Evolutionary conservation across 306 rosid species (phyloP), one percentile per base, ranked within the genome.

Genomic region (Vigna nakashimae): DNA sequence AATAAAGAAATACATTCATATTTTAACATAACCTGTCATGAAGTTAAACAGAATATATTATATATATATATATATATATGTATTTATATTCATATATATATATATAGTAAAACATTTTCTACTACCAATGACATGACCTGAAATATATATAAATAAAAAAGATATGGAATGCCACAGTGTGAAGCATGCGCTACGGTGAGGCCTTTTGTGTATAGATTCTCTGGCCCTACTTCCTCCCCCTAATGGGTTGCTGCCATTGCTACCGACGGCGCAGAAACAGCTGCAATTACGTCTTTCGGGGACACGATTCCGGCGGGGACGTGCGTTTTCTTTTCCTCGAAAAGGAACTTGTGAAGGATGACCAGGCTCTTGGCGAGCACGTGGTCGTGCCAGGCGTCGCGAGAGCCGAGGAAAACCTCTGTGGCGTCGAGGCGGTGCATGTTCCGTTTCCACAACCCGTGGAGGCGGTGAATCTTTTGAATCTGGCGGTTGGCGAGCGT

Each of bases 351-450:
- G 24, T 77, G 76, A 0, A 86, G 55, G 1, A 83, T 65, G 36
- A 50, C 6, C 2, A 74, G 58, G 24, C 71, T 83, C 16, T 52
- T 78, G 0, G 74, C 48, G 1, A 80, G 43, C 10, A 86, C 89
- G 0, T 69, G 67, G 9, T 81, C 67, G 18, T 81, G 65, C 90
- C 90, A 86, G 0, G 24, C 36, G 63, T 77, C 84, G n/a, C 12
- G 62, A 0, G 66, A 42, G 1, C 48, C 67, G 13, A 78, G 75
- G 16, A 77, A 53, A 0, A 46, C 81, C 42, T 83, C 80, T 0
- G 87, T 83, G 17, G 87, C 87, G 12, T 86, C 85, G 4, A 86
- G 85, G 3, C 82, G 82, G 20, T 74, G 65, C 85, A 52, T 83
- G 15, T 5, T 73, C n/a, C 84, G 40, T 38, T 69, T 81, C 86